phyloP scores from a whole-genome alignment of 768 basidiomycete genomes.

The Antrodiella citrinella region DNA sequence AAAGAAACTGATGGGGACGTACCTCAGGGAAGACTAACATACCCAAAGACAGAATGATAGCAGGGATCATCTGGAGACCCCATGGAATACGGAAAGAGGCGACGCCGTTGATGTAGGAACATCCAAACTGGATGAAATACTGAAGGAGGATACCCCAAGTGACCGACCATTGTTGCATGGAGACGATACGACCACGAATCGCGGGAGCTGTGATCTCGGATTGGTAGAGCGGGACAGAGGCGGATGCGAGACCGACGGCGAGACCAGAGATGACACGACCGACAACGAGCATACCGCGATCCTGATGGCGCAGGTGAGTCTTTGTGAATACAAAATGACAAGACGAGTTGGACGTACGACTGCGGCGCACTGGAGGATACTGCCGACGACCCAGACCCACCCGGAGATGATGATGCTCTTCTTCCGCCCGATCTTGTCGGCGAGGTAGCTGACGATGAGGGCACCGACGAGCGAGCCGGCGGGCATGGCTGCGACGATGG shows the following conservation, averaged over 20 bases:
- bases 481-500: constrained; percentile 74
- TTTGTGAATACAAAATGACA: background rate
- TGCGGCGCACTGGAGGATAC: constrained; percentile 61
- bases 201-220: constrained; percentile 64
- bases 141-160: constrained; percentile 75
- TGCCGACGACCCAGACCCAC: constrained; percentile 65
- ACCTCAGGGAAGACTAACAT: constrained; percentile 61
- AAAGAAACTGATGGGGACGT: background rate
- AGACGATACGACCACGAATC: constrained; percentile 69
- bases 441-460: constrained; percentile 52
- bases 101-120: constrained; percentile 60
- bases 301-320: constrained; percentile 25
- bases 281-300: constrained; percentile 65
- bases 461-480: constrained; percentile 66
- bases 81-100: constrained; percentile 78
- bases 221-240: constrained; percentile 68
- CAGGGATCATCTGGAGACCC: constrained; percentile 76
- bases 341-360: constrained; percentile 26
- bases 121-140: constrained; percentile 70
- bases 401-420: constrained; percentile 59
- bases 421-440: constrained; percentile 59
- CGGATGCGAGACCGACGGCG: constrained; percentile 58
- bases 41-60: constrained; percentile 55
- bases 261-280: constrained; percentile 51
- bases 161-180: constrained; percentile 72